Evolutionary conservation across 768 basidiomycete species (phyloP), one percentile per base, ranked within the genome.

Genomic region (Tephrocybe sp.): DNA sequence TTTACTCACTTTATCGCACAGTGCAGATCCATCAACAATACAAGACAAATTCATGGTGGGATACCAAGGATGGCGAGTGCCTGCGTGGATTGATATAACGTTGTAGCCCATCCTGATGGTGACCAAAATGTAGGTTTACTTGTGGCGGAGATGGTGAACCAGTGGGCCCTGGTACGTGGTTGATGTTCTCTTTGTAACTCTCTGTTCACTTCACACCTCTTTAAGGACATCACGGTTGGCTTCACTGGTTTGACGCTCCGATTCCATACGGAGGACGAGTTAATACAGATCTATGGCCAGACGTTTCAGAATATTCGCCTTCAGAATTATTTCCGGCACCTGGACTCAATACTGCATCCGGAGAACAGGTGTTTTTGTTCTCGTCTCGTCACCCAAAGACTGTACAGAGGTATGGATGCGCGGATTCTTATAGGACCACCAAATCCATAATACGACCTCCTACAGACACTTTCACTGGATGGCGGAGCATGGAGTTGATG

Each of bases 21-120:
- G 87, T 56, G 84, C 85, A 9, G 76, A 87, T 62, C 81, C 90
- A 20, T 77, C 76, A 5, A 89, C 88, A 9, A 89, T 93, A 41
- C 87, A 89, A 50, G 80, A 89, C 69, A 93, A 92, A 62, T 82
- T 91, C 58, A 67, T 93, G 26, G 87, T 92, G 0, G 90, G 90
- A 32, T 92, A 92, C 65, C 91, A 92, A 68, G 91, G 89, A 64
- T 92, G 90, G 90, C 89, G 47, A 50, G 80, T 58, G 30, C 38
- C 20, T 26, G 12, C 31, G 30, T 19, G 41, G 42, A 1, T 43
- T 9, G 22, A 20, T 45, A n/a, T 49, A 20, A 34, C 13, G 12
- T 22, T 10, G 10, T 36, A 17, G 20, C 36, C 47, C 30, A 55
- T 26, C 5, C 26, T 32, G 17, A 48, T 39, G 9, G 32, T 32